These are phyloP conservation scores for Penstemon barbatus DNA, from an alignment of 257 asterid species.

Conservation along the genomic window DNA sequence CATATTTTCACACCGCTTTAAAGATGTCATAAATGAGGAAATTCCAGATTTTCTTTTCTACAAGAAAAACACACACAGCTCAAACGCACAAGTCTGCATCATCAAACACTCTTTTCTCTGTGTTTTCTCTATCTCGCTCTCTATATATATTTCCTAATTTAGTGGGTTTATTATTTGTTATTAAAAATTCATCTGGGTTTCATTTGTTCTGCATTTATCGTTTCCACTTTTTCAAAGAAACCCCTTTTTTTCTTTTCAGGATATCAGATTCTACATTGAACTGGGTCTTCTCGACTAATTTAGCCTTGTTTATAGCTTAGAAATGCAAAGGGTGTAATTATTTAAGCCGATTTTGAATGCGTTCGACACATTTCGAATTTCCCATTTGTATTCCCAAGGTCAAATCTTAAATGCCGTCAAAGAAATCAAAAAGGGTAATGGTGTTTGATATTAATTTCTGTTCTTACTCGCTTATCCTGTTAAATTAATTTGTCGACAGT, in stretches of 20 bases:
- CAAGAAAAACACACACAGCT: constrained; percentile 10
- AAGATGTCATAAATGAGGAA: constrained; percentile 5
- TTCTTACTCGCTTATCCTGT: neutral
- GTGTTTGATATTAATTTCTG: constrained; percentile 21
- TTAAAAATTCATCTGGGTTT: constrained; percentile 33
- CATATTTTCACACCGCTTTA: constrained; percentile 41
- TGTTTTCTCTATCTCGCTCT: constrained; percentile 15
- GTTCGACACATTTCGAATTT: neutral
- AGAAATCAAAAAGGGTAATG: constrained; percentile 28
- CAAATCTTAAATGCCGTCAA: constrained; percentile 29
- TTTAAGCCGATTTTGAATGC: neutral
- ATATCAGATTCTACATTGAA: constrained; percentile 14
- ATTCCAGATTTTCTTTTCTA: constrained; percentile 22
- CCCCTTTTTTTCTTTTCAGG: constrained; percentile 3
- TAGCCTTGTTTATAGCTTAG: constrained; percentile 19
- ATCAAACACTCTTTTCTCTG: constrained; percentile 22
- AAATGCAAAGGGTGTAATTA: constrained; percentile 8
- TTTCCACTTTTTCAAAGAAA: neutral
- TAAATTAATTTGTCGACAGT: neutral
- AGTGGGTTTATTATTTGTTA: constrained; percentile 19
- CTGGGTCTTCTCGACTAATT: constrained; percentile 25
- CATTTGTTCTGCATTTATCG: constrained; percentile 19
- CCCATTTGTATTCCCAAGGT: neutral
- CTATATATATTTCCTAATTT: neutral
- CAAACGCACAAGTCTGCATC: neutral